Evolutionary conservation across 2,329 filamentous ascomycete species (phyloP), one percentile per base, ranked within the genome.

Genomic region (Aspergillus jensenii): DNA sequence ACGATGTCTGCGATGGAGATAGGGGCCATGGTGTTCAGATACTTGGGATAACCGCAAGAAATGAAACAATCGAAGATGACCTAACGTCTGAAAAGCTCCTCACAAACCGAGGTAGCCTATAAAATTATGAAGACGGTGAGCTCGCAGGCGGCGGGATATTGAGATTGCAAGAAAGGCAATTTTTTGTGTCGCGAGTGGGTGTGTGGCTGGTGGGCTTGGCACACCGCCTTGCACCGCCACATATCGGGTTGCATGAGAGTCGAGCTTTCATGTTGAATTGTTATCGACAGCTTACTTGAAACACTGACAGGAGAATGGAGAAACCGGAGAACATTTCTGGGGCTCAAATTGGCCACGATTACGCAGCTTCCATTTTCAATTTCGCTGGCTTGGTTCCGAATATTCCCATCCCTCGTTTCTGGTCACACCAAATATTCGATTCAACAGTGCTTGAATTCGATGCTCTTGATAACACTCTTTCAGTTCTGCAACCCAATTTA

Each of bases 1-100:
- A 91, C 88, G 64, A 92, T 84, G 68, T 87, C 83, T 65, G 84
- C 78, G 65, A 88, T 81, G 57, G 84, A 84, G 57, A 79, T 77
- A 59, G 80, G 78, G 65, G 81, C 76, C 81, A 83, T 84, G 47
- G 25, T 68, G 59, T 40, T 66, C 54, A 58, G 60, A 21, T 31
- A 31, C 51, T 47, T 17, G n/a, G 41, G 31, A n/a, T 37, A 43
- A 54, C 17, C 21, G 52, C 25, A 54, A 48, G 43, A 31, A 52
- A 31, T 31, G 27, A 52, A 54, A 40, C 44, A 46, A 41, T 48
- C n/a, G 50, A 48, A 25, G 33, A 44, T 43, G 27, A 43, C 51
- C 37, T 33, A 15, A 52, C 33, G 33, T 25, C 4, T 23, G 50
- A 40, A 17, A 41, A 46, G 31, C 31, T 40, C 44, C 46, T 52